Evolutionary conservation across 2,329 filamentous ascomycete species (phyloP), one percentile per base, ranked within the genome.

Genomic region (Colletotrichum tabaci): DNA sequence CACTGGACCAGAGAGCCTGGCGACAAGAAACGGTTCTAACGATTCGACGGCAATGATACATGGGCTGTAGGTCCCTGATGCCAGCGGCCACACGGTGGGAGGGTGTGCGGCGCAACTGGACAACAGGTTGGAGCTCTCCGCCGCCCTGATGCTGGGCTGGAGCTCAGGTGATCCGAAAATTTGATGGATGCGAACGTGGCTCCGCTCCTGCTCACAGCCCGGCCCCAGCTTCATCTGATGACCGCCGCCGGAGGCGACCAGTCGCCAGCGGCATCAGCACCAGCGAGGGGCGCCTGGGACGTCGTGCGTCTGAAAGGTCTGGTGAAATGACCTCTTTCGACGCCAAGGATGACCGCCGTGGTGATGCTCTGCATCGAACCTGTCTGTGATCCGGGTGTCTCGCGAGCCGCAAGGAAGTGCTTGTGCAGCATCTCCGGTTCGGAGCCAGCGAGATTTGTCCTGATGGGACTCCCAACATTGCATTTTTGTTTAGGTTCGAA

Each of bases 81-180:
- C 30, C 42, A 35, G 30, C 30, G 30, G 30, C 30, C 30, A 35
- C 30, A 42, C 52, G 21, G 53, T 35, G 53, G 65, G 46, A 63
- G 65, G 52, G 65, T 61, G 58, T 49, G 26, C 35, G 42, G 64
- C 68, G 57, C 68, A 71, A 67, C 64, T 63, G 49, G 46, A 67
- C 57, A 58, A 57, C 64, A 71, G 64, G 56, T 67, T 26, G 66
- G 35, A 66, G 61, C 67, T 67, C 57, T 71, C 63, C 52, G 68
- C 68, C 42, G 56, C 58, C 68, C 53, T 65, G 68, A 58, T 63
- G 58, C 58, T 63, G 58, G 60, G 50, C 65, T 71, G 60, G 65
- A 64, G 65, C 69, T 71, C 69, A 64, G 65, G 69, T 71, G 69
- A 68, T 60, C 69, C 64, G 66, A 71, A 71, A 68, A 68, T 68